Conservation (phyloP, 768 basidiomycete species). For the Coprinopsis strossmayeri region DNA sequence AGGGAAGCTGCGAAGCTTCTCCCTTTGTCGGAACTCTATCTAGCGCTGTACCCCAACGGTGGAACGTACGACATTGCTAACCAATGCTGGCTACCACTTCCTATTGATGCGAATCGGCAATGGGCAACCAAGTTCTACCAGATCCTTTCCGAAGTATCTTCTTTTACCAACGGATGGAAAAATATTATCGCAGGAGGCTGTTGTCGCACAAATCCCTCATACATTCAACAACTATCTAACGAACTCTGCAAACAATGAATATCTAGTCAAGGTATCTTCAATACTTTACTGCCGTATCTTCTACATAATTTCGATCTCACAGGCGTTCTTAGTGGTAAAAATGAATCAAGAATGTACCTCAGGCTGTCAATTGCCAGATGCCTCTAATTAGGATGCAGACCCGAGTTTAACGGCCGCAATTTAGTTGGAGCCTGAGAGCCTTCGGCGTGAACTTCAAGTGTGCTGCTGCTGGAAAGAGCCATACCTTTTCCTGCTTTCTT, state of each 20-base stretch:
- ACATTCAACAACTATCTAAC: background rate
- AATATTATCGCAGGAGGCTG: constrained; percentile 59
- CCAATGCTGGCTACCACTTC: constrained; percentile 33
- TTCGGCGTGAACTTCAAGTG: background rate
- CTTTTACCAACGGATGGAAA: constrained; percentile 30
- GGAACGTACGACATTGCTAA: constrained; percentile 48
- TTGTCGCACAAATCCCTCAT: constrained; percentile 32
- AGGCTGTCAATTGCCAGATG: no score
- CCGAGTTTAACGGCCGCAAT: no score
- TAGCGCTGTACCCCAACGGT: constrained; percentile 72
- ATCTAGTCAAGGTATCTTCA: no score
- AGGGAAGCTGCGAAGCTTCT: constrained; percentile 12
- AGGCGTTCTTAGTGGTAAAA: no score
- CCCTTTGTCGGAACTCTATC: constrained; percentile 22
- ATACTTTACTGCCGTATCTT: no score
- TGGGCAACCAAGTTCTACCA: constrained; percentile 31
- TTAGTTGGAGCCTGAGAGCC: no score
- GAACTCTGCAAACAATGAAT: no score
- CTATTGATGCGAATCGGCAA: constrained; percentile 13
- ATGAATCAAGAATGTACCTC: no score
- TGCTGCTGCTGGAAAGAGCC: background rate
- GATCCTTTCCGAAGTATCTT: constrained; percentile 15
- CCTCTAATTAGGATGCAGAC: no score
- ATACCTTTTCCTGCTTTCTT: constrained; percentile 17
- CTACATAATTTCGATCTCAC: no score